Conservation (phyloP, 2,329 filamentous ascomycete genomes). For the Claviceps pusilla region DNA sequence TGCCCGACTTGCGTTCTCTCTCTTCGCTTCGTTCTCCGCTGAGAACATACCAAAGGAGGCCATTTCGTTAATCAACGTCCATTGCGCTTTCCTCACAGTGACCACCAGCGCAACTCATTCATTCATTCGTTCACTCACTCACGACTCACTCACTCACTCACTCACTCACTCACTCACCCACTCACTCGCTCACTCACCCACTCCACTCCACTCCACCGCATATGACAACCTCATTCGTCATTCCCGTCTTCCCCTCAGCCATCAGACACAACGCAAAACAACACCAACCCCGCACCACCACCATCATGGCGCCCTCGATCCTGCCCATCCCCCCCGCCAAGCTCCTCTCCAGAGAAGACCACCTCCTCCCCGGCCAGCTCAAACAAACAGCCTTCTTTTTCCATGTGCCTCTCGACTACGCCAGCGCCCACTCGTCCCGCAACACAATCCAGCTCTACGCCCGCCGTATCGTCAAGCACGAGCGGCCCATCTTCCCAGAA, state of each 20-base stretch:
- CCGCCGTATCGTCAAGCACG: conserved; percentile 53
- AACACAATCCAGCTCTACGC: conserved; percentile 62
- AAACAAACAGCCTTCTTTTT: conserved; percentile 73
- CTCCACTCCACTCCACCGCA: neutral
- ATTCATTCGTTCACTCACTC: neutral
- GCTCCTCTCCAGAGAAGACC: conserved; percentile 27
- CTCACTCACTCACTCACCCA: neutral
- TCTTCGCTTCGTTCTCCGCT: too few relatives aligned
- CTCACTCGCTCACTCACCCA: neutral
- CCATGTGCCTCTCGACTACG: conserved; percentile 69
- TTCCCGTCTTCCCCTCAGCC: neutral
- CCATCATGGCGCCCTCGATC: conserved; percentile 4
- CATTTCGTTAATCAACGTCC: too few relatives aligned
- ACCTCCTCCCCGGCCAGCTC: conserved; percentile 46
- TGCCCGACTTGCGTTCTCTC: too few relatives aligned
- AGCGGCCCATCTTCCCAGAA: conserved; percentile 40
- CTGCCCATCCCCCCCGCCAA: conserved; percentile 21
- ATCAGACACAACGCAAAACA: neutral
- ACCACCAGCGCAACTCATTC: too few relatives aligned
- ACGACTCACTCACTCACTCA: neutral
- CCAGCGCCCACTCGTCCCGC: conserved; percentile 38
- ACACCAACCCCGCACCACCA: neutral
- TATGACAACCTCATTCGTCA: neutral
- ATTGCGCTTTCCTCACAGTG: too few relatives aligned
- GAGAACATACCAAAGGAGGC: too few relatives aligned